Conservation (phyloP, 345 rosid genomes). For the Hypericum androsaemum region DNA sequence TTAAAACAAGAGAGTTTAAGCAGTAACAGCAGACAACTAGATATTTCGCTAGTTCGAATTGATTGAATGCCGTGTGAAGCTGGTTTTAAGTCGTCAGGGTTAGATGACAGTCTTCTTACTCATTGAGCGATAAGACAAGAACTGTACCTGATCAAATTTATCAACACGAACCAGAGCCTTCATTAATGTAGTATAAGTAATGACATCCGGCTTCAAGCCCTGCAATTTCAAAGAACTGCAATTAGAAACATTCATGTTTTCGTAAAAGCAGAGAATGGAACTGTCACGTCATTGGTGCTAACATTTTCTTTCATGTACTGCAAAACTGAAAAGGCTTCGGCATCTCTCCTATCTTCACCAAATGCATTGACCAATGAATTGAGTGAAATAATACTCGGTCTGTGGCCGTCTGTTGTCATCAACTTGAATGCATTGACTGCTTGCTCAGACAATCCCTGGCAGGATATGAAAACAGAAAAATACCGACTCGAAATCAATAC, state of each 20-base stretch:
- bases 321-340: slow-evolving; percentile 83
- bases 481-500: not conserved
- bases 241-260: too few relatives aligned
- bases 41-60: not conserved
- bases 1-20: too few relatives aligned
- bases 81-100: too few relatives aligned
- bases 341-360: slow-evolving; percentile 90
- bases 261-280: too few relatives aligned
- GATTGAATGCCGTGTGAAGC: too few relatives aligned
- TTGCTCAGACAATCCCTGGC: slow-evolving; percentile 89
- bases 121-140: too few relatives aligned
- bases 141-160: slow-evolving; percentile 62
- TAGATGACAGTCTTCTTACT: too few relatives aligned
- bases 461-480: slow-evolving; percentile 1
- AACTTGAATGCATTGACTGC: slow-evolving; percentile 79
- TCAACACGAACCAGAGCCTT: slow-evolving; percentile 85
- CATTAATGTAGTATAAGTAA: slow-evolving; percentile 90
- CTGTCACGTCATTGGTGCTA: slow-evolving; percentile 7
- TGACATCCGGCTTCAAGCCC: slow-evolving; percentile 88
- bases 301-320: slow-evolving; percentile 94
- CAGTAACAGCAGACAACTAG: slow-evolving; percentile 2
- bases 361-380: slow-evolving; percentile 92
- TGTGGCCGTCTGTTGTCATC: slow-evolving; percentile 84
- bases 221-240: slow-evolving; percentile 29
- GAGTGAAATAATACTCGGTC: slow-evolving; percentile 75